Conservation (phyloP, 2,329 filamentous ascomycete genomes). For the Cordyceps sp. region DNA sequence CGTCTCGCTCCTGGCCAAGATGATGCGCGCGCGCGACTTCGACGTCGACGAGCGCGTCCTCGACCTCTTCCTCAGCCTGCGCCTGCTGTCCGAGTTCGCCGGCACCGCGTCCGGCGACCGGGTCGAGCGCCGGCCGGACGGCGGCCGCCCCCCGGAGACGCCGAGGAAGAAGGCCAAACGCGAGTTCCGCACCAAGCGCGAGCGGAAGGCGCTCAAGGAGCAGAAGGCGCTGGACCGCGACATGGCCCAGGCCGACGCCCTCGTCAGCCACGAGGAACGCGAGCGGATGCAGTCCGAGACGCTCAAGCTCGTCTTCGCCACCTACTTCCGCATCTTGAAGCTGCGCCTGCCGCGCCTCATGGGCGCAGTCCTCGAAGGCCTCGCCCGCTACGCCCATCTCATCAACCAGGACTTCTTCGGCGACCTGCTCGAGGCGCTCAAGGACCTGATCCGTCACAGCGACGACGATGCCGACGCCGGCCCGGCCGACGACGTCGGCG, state of each 20-base stretch:
- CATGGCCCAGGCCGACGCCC: constrained; percentile 79
- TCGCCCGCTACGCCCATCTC: constrained; percentile 85
- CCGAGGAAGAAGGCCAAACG: constrained; percentile 49
- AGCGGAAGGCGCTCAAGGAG: constrained; percentile 71
- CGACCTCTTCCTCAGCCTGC: constrained; percentile 80
- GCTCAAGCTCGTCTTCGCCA: constrained; percentile 85
- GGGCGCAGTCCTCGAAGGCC: constrained; percentile 89
- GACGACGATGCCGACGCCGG: constrained; percentile 35
- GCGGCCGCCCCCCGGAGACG: not conserved
- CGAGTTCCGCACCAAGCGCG: constrained; percentile 78
- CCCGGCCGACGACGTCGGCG: constrained; percentile 16
- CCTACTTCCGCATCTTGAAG: constrained; percentile 91
- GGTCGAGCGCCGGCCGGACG: constrained; percentile 35
- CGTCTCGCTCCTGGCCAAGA: constrained; percentile 70
- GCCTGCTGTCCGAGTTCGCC: constrained; percentile 74
- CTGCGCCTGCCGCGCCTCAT: constrained; percentile 66
- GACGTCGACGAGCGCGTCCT: constrained; percentile 69
- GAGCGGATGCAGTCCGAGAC: constrained; percentile 93
- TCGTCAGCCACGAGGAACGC: constrained; percentile 80
- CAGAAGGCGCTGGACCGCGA: constrained; percentile 82
- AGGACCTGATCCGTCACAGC: constrained; percentile 74
- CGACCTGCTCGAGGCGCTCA: constrained; percentile 82
- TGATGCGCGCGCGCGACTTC: constrained; percentile 85
- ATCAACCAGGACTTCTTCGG: constrained; percentile 99
- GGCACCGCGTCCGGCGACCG: constrained; percentile 66